Conservation (phyloP, 1,284 basidiomycete species). For the Ceratobasidium sp. region DNA sequence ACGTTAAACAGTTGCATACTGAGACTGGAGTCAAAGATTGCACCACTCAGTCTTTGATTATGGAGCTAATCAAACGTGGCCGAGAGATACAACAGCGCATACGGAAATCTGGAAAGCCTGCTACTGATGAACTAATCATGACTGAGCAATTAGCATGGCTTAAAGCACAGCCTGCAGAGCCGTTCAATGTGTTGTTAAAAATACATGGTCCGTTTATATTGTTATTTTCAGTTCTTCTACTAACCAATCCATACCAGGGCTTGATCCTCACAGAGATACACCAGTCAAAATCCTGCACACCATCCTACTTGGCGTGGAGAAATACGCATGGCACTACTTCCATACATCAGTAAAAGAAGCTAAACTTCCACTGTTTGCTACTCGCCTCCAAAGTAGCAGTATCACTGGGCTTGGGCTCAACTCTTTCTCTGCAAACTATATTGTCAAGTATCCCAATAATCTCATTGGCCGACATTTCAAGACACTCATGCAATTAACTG, state of each 20-base stretch:
- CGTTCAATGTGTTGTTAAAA: no score
- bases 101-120: background rate
- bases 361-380: slow-evolving; percentile 50
- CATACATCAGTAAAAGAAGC: slow-evolving; percentile 51
- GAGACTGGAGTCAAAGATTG: background rate
- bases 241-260: no score
- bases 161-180: background rate
- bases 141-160: background rate
- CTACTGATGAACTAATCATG: background rate
- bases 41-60: background rate
- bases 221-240: no score
- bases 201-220: no score
- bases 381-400: slow-evolving; percentile 46
- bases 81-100: background rate
- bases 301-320: slow-evolving; percentile 56
- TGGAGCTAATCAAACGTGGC: background rate
- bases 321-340: slow-evolving; percentile 57
- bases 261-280: no score
- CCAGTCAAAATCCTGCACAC: no score
- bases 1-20: background rate
- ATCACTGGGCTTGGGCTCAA: slow-evolving; percentile 30
- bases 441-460: slow-evolving; percentile 52
- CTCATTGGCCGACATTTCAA: slow-evolving; percentile 58
- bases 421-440: slow-evolving; percentile 50
- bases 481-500: slow-evolving; percentile 54